A percentile compares a stretch with the other conserved stretches of the same genome.
phyloP scores from a whole-genome alignment of 2,329 filamentous ascomycete genomes.

The Stromatinia cepivora region DNA sequence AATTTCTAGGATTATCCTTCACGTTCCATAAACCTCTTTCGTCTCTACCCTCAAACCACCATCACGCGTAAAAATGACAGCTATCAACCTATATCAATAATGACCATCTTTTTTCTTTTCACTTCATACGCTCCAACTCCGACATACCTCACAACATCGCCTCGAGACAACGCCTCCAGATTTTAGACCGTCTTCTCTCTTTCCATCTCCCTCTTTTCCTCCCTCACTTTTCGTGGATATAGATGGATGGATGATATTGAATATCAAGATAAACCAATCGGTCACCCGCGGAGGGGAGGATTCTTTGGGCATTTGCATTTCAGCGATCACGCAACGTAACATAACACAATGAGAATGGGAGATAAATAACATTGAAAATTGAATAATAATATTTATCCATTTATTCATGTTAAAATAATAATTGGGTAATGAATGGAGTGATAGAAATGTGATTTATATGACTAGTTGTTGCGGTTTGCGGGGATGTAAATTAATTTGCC shows the following conservation, averaged over 20 bases:
- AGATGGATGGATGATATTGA: constrained; percentile 6
- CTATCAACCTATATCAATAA: not conserved
- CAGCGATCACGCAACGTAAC: not conserved
- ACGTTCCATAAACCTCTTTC: not conserved
- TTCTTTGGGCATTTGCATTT: not conserved
- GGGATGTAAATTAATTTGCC: no score
- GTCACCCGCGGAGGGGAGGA: not conserved
- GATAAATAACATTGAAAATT: not conserved
- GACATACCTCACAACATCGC: not conserved
- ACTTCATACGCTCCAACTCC: not conserved
- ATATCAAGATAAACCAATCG: constrained; percentile 9
- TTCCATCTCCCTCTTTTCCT: not conserved
- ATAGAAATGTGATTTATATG: no score
- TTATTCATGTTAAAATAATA: no score
- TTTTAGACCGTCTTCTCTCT: not conserved
- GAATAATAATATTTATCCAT: not conserved
- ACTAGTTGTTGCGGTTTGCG: no score
- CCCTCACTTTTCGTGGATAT: not conserved
- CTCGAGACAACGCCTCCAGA: not conserved
- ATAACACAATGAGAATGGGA: not conserved
- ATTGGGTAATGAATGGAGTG: no score
- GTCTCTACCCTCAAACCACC: not conserved
- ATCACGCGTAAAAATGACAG: not conserved
- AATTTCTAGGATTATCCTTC: constrained; percentile 36
- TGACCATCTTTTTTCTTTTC: not conserved